Evolutionary conservation across 2,329 filamentous ascomycete genomes (phyloP).

Genomic region (Cytospora paraplurivora): DNA sequence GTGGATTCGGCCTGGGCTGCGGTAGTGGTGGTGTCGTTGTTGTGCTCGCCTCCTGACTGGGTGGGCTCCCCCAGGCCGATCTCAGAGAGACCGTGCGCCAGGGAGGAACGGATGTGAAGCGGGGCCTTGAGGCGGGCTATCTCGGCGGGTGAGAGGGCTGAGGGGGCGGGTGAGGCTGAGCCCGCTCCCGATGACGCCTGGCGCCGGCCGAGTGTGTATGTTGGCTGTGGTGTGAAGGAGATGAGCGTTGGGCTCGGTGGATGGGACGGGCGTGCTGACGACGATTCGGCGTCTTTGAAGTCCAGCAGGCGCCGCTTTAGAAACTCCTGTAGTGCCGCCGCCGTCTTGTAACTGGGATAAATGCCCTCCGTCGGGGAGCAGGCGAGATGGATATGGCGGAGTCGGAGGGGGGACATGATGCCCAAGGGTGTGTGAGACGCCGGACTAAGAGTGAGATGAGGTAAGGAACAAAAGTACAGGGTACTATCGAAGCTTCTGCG

Average conservation of each 20-base stretch:
- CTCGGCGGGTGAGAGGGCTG: slow-evolving; percentile 50
- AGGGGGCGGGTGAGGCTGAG: slow-evolving; percentile 9
- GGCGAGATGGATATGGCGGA: slow-evolving; percentile 44
- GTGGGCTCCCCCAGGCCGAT: background rate
- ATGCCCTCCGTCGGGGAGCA: slow-evolving; percentile 32
- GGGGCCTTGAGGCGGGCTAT: slow-evolving; percentile 46
- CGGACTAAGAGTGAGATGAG: background rate
- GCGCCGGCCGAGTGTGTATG: slow-evolving; percentile 88
- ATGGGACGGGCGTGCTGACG: slow-evolving; percentile 29
- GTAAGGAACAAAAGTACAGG: background rate
- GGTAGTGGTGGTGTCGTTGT: slow-evolving; percentile 21
- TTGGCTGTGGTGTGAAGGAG: slow-evolving; percentile 79
- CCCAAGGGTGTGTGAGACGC: background rate
- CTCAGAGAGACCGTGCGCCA: slow-evolving; percentile 13
- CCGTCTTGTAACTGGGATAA: slow-evolving; percentile 42
- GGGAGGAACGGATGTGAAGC: slow-evolving; percentile 38
- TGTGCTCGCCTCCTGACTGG: slow-evolving; percentile 30
- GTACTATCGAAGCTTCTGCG: background rate
- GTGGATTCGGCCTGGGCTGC: slow-evolving; percentile 22
- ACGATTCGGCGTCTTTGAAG: slow-evolving; percentile 49
- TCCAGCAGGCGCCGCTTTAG: slow-evolving; percentile 56
- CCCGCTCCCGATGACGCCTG: slow-evolving; percentile 48
- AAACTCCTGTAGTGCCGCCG: slow-evolving; percentile 41
- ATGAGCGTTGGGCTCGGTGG: slow-evolving; percentile 71
- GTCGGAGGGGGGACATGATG: slow-evolving; percentile 30